phyloP scores from a whole-genome alignment of 306 rosid genomes.

The Ormosia emarginata region DNA sequence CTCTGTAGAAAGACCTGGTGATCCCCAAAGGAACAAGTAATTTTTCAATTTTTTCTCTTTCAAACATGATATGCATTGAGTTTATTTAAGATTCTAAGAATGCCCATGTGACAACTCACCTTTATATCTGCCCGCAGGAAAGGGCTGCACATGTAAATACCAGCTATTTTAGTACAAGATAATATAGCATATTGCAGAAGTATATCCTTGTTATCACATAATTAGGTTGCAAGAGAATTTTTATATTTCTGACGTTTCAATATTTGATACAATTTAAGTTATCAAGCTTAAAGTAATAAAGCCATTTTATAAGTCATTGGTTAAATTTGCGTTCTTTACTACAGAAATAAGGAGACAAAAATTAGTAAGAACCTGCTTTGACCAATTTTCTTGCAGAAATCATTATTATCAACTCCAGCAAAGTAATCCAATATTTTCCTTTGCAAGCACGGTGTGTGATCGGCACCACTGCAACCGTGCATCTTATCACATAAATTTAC shows the following conservation, averaged over 20 bases:
- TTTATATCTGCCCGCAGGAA: slow-evolving; percentile 90
- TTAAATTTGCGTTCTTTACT: background rate
- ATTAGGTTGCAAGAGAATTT: background rate
- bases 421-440: slow-evolving; percentile 70
- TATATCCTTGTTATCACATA: slow-evolving; percentile 1
- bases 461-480: slow-evolving; percentile 54
- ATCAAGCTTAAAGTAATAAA: background rate
- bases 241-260: background rate
- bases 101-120: slow-evolving; percentile 40
- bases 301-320: background rate
- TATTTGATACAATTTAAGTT: background rate
- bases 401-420: slow-evolving; percentile 45
- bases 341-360: background rate
- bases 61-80: slow-evolving; percentile 13
- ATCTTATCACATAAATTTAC: slow-evolving; percentile 55
- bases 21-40: slow-evolving; percentile 25
- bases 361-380: slow-evolving; percentile 65
- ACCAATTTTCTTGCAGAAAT: slow-evolving; percentile 54
- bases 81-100: slow-evolving; percentile 17
- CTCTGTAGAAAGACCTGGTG: slow-evolving; percentile 80
- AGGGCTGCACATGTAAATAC: slow-evolving; percentile 67
- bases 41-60: background rate
- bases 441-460: slow-evolving; percentile 84
- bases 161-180: slow-evolving; percentile 33
- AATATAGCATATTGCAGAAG: slow-evolving; percentile 8